Evolutionary conservation across 768 basidiomycete species (phyloP).

Genomic region (Mycena galopus): DNA sequence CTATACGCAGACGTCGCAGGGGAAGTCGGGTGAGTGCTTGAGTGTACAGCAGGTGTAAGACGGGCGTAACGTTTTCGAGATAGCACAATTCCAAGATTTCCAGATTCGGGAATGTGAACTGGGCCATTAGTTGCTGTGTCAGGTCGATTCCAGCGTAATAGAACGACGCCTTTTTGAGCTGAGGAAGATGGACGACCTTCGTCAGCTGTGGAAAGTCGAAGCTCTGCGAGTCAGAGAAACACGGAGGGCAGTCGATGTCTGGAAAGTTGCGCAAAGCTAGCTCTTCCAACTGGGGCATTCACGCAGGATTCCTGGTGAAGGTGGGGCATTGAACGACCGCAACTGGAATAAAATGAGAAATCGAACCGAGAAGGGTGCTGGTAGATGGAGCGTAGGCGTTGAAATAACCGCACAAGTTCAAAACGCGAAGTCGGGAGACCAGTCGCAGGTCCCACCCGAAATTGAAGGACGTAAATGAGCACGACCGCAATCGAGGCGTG

Average conservation of each 20-base stretch:
- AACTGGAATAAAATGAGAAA: constrained; percentile 21
- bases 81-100: constrained; percentile 81
- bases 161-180: constrained; percentile 77
- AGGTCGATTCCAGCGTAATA: constrained; percentile 82
- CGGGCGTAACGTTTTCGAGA: constrained; percentile 79
- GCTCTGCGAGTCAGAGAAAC: constrained; percentile 49
- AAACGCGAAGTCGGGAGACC: constrained; percentile 72
- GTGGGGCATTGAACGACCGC: constrained; percentile 27
- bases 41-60: constrained; percentile 75
- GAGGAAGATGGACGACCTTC: constrained; percentile 66
- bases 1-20: constrained; percentile 76
- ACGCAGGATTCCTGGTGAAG: constrained; percentile 63
- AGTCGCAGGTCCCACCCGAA: constrained; percentile 81
- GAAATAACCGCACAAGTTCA: constrained; percentile 86
- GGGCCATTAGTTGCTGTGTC: constrained; percentile 74
- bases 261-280: constrained; percentile 84
- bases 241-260: constrained; percentile 68
- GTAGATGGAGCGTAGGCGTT: constrained; percentile 80
- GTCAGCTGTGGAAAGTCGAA: constrained; percentile 50
- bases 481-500: constrained; percentile 77
- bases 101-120: constrained; percentile 77
- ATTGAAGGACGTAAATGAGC: constrained; percentile 87
- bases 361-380: constrained; percentile 64
- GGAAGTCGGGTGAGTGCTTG: constrained; percentile 83
- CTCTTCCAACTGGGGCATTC: constrained; percentile 83